Evolutionary conservation across 495 filamentous ascomycete species (phyloP), one percentile per base, ranked within the genome.

Genomic region (Sabuloglossum arenarium): DNA sequence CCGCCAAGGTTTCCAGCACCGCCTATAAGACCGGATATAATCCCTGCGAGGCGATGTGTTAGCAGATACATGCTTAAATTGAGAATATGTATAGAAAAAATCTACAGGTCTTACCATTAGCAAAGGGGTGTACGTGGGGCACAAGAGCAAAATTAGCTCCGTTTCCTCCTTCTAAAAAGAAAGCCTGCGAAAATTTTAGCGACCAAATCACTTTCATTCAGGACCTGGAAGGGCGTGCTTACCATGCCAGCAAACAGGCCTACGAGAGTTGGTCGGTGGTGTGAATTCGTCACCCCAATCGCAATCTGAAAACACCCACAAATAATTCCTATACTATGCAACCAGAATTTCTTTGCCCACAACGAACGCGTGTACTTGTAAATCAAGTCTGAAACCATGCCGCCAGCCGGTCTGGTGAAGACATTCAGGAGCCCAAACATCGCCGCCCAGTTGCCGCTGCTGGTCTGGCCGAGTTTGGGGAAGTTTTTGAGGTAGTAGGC

Each of bases 391-490:
- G 78, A 73, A 12, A 87, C 58, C 14, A 85, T 73, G 0, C 88
- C 88, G 46, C 88, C 88, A 0, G 78, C 61, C 0, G 88, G 88
- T 0, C 88, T 76, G 55, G 76, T 84, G 55, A 83, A 66, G 34
- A 90, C 70, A 67, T 95, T 94, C 27, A 95, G 70, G 53, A 95
- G 80, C 10, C 88, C 88, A 64, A 93, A 95, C 80, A 93, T 90
- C 55, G 88, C 85, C 0, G 86, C 85, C 81, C 83, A 93, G 60
- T 78, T 75, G 1, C 84, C 79, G 8, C 83, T 78, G 25, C 73
- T 67, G 9, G 86, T 89, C 65, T 89, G 85, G 6, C 76, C 76
- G 50, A 94, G 79, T 12, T 65, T 51, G 0, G 81, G 79, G 72
- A 93, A 93, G 65, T 88, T 85, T 55, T 80, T 72, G 43, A 74